phyloP scores from a whole-genome alignment of 108 stramenopile genomes.

The Seminavis robusta region DNA sequence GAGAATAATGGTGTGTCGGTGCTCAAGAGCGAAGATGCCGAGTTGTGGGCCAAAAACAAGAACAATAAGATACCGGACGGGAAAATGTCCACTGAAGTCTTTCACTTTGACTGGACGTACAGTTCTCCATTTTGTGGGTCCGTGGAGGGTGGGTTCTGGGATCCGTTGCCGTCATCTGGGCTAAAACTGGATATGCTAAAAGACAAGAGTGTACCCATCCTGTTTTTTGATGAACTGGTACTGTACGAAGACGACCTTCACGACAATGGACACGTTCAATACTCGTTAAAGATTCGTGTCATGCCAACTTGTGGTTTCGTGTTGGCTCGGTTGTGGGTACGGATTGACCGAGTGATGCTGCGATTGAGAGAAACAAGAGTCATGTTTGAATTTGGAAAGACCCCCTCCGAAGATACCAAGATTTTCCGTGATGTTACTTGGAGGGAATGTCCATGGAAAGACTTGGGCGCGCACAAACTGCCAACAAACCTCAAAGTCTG shows the following conservation, averaged over 20 bases:
- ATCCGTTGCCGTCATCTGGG: slow-evolving; percentile 29
- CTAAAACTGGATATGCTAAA: slow-evolving; percentile 52
- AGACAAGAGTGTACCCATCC: slow-evolving; percentile 63
- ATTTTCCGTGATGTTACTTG: slow-evolving; percentile 72
- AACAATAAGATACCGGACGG: background rate
- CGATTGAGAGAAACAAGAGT: slow-evolving; percentile 61
- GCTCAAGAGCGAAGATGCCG: slow-evolving; percentile 53
- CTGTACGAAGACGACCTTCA: slow-evolving; percentile 80
- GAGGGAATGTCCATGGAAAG: slow-evolving; percentile 67
- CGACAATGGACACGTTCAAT: slow-evolving; percentile 70
- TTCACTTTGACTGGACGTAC: slow-evolving; percentile 82
- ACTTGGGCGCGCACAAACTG: slow-evolving; percentile 36
- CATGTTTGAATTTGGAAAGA: slow-evolving; percentile 26
- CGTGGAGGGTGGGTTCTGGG: slow-evolving; percentile 36
- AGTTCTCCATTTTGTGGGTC: slow-evolving; percentile 49
- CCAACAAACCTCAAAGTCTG: slow-evolving; percentile 51
- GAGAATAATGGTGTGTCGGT: slow-evolving; percentile 52
- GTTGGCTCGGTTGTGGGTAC: slow-evolving; percentile 46
- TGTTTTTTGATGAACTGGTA: slow-evolving; percentile 63
- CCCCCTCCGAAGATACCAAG: too few relatives aligned
- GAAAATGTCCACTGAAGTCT: slow-evolving; percentile 24
- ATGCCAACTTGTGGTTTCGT: slow-evolving; percentile 70
- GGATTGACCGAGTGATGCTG: slow-evolving; percentile 65
- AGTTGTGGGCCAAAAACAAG: slow-evolving; percentile 38
- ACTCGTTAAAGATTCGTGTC: slow-evolving; percentile 63